phyloP scores from a whole-genome alignment of 2,329 filamentous ascomycete species.

The Cercospora citrullina region DNA sequence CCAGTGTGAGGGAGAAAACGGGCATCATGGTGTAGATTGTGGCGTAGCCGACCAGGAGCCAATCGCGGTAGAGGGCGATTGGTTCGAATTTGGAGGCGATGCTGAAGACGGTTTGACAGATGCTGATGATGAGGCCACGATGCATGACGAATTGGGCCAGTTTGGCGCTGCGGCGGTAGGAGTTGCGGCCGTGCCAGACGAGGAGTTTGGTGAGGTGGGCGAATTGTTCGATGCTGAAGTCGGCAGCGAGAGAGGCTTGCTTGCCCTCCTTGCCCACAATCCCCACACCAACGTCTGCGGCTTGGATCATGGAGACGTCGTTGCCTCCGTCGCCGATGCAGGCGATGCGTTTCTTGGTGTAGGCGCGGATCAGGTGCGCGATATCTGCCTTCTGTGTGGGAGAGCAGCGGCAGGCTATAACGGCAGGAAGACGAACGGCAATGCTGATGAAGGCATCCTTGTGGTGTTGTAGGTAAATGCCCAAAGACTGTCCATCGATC shows the following conservation, averaged over 20 bases:
- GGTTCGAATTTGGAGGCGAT: constrained; percentile 91
- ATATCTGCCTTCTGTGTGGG: constrained; percentile 96
- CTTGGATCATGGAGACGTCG: constrained; percentile 98
- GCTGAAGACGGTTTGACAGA: constrained; percentile 96
- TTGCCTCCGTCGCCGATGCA: constrained; percentile 98
- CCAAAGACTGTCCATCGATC: constrained; percentile 89
- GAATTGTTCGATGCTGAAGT: constrained; percentile 96
- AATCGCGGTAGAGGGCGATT: constrained; percentile 91
- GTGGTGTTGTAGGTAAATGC: constrained; percentile 79
- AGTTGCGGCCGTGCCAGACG: constrained; percentile 98
- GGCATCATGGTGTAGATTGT: constrained; percentile 93
- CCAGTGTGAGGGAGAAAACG: constrained; percentile 89
- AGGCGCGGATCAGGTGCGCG: constrained; percentile 82
- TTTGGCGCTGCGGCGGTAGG: constrained; percentile 93
- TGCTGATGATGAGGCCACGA: constrained; percentile 88
- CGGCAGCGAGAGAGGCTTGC: constrained; percentile 90
- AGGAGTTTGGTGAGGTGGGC: constrained; percentile 91
- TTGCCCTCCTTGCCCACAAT: constrained; percentile 97
- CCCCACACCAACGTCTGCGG: constrained; percentile 93
- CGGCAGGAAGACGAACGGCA: constrained; percentile 83
- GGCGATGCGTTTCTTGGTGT: constrained; percentile 92
- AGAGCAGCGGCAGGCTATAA: constrained; percentile 94
- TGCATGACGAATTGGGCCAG: constrained; percentile 98
- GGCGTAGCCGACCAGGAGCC: constrained; percentile 94
- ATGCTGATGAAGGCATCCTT: constrained; percentile 81